Conservation (phyloP, 2,329 filamentous ascomycete genomes). For the Fusarium sp. region DNA sequence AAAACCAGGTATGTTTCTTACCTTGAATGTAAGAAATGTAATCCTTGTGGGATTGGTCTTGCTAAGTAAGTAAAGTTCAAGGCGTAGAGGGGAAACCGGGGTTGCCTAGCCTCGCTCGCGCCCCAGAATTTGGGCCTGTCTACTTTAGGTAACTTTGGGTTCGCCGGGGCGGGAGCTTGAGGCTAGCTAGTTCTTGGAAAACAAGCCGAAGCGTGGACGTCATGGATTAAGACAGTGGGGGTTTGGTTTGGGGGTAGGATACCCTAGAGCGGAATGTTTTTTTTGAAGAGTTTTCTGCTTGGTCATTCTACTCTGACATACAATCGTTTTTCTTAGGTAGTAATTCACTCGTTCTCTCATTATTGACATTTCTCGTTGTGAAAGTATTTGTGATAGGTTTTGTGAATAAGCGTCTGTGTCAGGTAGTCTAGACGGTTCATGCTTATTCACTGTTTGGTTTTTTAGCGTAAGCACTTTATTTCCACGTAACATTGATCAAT, state of each 20-base stretch:
- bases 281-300: neutral
- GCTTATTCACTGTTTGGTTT: neutral
- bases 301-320: neutral
- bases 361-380: neutral
- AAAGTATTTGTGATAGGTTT: neutral
- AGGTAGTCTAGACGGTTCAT: neutral
- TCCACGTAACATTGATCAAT: neutral
- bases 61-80: neutral
- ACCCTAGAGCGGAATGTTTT: neutral
- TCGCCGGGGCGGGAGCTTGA: neutral
- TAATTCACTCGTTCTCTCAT: neutral
- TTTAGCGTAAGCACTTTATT: neutral
- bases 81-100: neutral
- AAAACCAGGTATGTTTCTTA: neutral
- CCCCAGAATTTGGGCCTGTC: neutral
- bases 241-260: neutral
- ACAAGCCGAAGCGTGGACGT: neutral
- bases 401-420: neutral
- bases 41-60: neutral
- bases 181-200: neutral
- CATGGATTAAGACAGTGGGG: neutral
- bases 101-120: conserved; percentile 4
- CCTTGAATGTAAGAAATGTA: conserved; percentile 1
- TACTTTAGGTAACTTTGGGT: neutral
- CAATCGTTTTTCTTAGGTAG: neutral